A percentile compares a stretch with the other conserved stretches of the same genome.
phyloP scores from a whole-genome alignment of 2,329 filamentous ascomycete genomes.

The Botrytis elliptica region DNA sequence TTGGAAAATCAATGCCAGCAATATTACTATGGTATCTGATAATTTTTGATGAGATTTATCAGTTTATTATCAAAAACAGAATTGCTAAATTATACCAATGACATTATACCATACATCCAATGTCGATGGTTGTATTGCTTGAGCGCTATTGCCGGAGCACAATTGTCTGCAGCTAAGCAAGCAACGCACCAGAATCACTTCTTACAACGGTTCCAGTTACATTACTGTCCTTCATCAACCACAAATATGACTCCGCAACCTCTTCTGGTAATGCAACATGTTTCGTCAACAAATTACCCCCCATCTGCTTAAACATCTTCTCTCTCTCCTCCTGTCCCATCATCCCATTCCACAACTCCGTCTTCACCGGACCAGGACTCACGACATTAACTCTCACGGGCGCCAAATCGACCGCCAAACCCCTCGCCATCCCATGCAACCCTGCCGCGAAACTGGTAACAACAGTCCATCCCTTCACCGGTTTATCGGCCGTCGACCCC shows the following conservation, averaged over 20 bases:
- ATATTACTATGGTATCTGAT: not conserved
- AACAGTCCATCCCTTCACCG: slow-evolving; percentile 45
- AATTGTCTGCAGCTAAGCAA: not conserved
- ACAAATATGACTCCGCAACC: slow-evolving; percentile 46
- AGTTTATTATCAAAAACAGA: not conserved
- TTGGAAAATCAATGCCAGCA: slow-evolving; percentile 23
- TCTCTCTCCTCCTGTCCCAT: slow-evolving; percentile 41
- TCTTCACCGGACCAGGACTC: slow-evolving; percentile 53
- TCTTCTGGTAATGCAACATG: slow-evolving; percentile 40
- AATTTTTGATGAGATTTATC: not conserved
- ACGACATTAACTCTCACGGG: slow-evolving; percentile 65
- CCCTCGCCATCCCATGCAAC: slow-evolving; percentile 52
- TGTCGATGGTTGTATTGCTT: not conserved
- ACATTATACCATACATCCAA: not conserved
- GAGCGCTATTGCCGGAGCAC: not conserved
- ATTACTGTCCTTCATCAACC: slow-evolving; percentile 45
- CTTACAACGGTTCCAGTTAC: slow-evolving; percentile 39
- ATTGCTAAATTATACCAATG: too few species aligned
- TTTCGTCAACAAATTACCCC: slow-evolving; percentile 24
- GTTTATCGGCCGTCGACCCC: slow-evolving; percentile 26
- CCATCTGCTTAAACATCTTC: slow-evolving; percentile 28
- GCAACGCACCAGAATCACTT: slow-evolving; percentile 26
- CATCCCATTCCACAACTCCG: slow-evolving; percentile 45
- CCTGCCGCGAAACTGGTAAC: slow-evolving; percentile 50
- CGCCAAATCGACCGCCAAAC: slow-evolving; percentile 60